Evolutionary conservation across 257 asterid species (phyloP).

Genomic region (Primulina tabacum): DNA sequence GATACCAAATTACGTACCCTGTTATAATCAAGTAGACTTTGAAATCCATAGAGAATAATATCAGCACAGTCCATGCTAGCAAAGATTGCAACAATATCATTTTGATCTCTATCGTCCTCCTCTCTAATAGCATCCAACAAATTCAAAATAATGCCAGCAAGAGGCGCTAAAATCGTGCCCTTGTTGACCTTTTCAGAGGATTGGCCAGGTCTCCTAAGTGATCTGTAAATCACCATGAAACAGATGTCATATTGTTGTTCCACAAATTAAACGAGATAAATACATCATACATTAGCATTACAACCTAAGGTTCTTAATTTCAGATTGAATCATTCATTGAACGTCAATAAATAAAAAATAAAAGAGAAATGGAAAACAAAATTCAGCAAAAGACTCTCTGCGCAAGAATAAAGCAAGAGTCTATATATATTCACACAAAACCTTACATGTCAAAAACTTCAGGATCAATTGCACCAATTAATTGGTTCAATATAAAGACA

Average conservation of each 20-base stretch:
- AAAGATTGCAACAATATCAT: constrained; percentile 65
- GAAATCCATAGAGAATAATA: constrained; percentile 68
- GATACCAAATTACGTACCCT: constrained; percentile 52
- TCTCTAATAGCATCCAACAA: constrained; percentile 58
- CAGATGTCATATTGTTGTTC: neutral
- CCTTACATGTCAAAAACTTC: constrained; percentile 86
- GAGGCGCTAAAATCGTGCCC: constrained; percentile 88
- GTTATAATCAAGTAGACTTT: constrained; percentile 68
- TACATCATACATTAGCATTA: too few relatives aligned
- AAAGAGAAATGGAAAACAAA: neutral
- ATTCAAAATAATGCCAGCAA: constrained; percentile 82
- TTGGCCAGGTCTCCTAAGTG: constrained; percentile 72
- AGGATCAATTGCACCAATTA: constrained; percentile 68
- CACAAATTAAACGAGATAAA: neutral
- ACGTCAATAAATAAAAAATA: neutral
- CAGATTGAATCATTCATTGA: neutral
- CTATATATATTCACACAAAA: constrained; percentile 2
- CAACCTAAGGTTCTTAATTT: neutral
- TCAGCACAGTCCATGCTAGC: constrained; percentile 88
- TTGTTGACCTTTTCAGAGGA: constrained; percentile 66
- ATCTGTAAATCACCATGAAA: constrained; percentile 36
- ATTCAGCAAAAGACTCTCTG: neutral
- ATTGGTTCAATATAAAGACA: constrained; percentile 73
- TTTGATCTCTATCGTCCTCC: constrained; percentile 31
- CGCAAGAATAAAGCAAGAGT: neutral